Evolutionary conservation across 2,329 filamentous ascomycete genomes (phyloP), one percentile per base, ranked within the genome.

Genomic region (Ophiosphaerella herpotricha): DNA sequence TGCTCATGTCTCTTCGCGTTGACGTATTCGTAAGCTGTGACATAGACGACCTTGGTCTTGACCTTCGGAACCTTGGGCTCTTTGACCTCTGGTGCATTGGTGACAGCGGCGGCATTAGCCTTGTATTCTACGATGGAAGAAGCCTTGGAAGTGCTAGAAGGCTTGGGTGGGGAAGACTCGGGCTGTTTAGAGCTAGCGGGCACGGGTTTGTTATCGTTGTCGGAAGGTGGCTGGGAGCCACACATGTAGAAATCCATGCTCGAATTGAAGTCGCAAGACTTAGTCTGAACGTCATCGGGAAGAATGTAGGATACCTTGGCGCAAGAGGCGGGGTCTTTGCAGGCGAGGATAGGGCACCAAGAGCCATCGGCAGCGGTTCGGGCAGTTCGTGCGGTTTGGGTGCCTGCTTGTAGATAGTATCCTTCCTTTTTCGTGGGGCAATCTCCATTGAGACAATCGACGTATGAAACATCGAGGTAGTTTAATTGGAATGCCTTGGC

Each of bases 381-480:
- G 13, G 47, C 52, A 5, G 37, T 16, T 12, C 61, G 38, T 2
- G 31, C 64, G 24, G 48, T 44, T 32, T 61, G 50, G 32, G 57
- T 50, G 21, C 66, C 68, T 33, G 59, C 60, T 11, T 57, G 50
- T 23, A 73, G 53, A 48, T 69, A 72, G 60, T 70, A 70, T 18
- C 70, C 70, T 9, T 74, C 66, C 3, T 62, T 46, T 29, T 61
- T 58, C 29, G 66, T 66, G 7, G 72, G 72, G 63, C 72, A 74
- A 38, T 67, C 56, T 11, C 37, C 32, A 29, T 26, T 48, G 29
- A 51, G 48, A 55, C 72, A 74, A 49, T 74, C 67, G 16, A 74
- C 71, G 42, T 71, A 72, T 21, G 71, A 74, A 11, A 75, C 66
- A 50, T 75, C 72, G 38, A 73, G 66, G 51, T 64, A 73, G 60